Conservation (phyloP, 2,329 filamentous ascomycete genomes). For the Colletotrichum higginsianum region DNA sequence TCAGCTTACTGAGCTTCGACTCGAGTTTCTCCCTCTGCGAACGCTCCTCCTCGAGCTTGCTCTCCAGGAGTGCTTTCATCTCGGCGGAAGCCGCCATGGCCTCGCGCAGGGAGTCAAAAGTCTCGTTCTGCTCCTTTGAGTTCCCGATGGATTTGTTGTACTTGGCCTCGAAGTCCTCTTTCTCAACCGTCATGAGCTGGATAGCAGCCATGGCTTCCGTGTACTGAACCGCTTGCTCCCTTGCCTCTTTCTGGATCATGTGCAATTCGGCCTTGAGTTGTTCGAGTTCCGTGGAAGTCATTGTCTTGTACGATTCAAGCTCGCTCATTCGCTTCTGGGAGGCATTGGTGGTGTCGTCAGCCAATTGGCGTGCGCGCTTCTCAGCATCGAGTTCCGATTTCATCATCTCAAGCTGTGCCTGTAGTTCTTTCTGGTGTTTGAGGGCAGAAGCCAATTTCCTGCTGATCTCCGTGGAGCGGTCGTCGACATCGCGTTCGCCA, state of each 20-base stretch:
- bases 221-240: slow-evolving; percentile 85
- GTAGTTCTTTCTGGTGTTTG: slow-evolving; percentile 84
- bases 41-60: slow-evolving; percentile 87
- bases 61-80: slow-evolving; percentile 82
- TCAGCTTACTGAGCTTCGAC: slow-evolving; percentile 81
- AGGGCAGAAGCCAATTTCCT: slow-evolving; percentile 87
- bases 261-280: slow-evolving; percentile 89
- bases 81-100: slow-evolving; percentile 85
- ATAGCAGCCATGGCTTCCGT: slow-evolving; percentile 83
- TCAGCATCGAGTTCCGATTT: slow-evolving; percentile 84
- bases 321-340: slow-evolving; percentile 88
- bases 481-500: slow-evolving; percentile 72
- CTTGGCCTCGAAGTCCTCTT: slow-evolving; percentile 80
- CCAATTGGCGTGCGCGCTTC: slow-evolving; percentile 83
- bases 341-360: slow-evolving; percentile 88
- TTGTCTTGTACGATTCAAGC: slow-evolving; percentile 86
- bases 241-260: slow-evolving; percentile 80
- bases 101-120: slow-evolving; percentile 81
- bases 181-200: slow-evolving; percentile 87
- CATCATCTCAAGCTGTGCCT: slow-evolving; percentile 79
- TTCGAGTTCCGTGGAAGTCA: slow-evolving; percentile 87
- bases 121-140: slow-evolving; percentile 77
- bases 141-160: slow-evolving; percentile 77
- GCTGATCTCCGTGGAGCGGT: slow-evolving; percentile 81
- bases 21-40: slow-evolving; percentile 82